phyloP scores from a whole-genome alignment of 371 early-diverging fungal species.

The Lichtheimia ornata region DNA sequence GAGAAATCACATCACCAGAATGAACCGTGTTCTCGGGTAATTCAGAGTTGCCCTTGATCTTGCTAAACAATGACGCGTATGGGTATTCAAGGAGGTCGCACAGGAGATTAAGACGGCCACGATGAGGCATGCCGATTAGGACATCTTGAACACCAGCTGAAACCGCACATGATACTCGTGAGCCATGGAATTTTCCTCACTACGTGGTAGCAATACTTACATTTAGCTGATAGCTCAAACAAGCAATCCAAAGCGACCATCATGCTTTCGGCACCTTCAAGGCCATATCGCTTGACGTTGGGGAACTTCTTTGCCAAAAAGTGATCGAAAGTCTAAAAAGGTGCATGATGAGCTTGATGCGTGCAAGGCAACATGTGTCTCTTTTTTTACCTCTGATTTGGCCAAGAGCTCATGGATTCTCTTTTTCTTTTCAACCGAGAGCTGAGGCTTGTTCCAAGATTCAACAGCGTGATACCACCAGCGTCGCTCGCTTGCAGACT shows the following conservation, averaged over 20 bases:
- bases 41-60: slow-evolving; percentile 90
- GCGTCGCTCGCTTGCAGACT: slow-evolving; percentile 81
- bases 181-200: not conserved
- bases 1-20: slow-evolving; percentile 93
- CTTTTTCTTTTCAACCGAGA: slow-evolving; percentile 66
- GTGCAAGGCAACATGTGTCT: not conserved
- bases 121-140: slow-evolving; percentile 95
- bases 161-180: not conserved
- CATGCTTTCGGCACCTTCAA: slow-evolving; percentile 97
- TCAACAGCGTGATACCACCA: slow-evolving; percentile 92
- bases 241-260: slow-evolving; percentile 88
- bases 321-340: slow-evolving; percentile 80
- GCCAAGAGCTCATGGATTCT: slow-evolving; percentile 74
- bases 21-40: slow-evolving; percentile 75
- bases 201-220: slow-evolving; percentile 2
- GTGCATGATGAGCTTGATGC: not conserved
- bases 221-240: slow-evolving; percentile 69
- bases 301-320: slow-evolving; percentile 95
- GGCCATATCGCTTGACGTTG: slow-evolving; percentile 93
- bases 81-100: slow-evolving; percentile 81
- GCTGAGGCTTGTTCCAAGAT: slow-evolving; percentile 61
- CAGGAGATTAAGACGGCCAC: slow-evolving; percentile 93
- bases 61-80: slow-evolving; percentile 84
- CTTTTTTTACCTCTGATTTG: slow-evolving; percentile 66
- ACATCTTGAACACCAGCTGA: slow-evolving; percentile 74